phyloP scores from a whole-genome alignment of 331 rosid genomes.

The Malus hybrid region DNA sequence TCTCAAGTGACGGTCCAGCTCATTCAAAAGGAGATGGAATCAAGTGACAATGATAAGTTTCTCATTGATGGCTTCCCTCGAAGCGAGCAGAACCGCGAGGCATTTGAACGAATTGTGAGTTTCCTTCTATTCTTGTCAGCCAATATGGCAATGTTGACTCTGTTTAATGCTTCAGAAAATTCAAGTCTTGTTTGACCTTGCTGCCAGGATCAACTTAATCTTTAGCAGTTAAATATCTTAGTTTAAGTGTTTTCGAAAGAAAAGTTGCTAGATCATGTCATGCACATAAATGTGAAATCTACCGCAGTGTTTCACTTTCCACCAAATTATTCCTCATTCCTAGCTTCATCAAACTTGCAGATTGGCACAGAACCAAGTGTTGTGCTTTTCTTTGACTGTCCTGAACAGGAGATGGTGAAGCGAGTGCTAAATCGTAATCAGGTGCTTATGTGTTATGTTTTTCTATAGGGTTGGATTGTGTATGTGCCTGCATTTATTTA shows the following conservation, averaged over 20 bases:
- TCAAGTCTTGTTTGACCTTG: background rate
- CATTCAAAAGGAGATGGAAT: conserved; percentile 76
- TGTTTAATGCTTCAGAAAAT: background rate
- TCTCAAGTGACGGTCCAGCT: conserved; percentile 74
- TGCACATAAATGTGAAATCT: background rate
- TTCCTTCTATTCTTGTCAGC: conserved; percentile 14
- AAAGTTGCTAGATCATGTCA: background rate
- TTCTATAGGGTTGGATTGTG: background rate
- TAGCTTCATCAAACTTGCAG: conserved; percentile 29
- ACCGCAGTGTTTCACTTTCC: background rate
- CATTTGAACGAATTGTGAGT: conserved; percentile 80
- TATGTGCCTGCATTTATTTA: conserved; percentile 12
- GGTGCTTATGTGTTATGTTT: conserved; percentile 35
- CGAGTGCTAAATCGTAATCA: conserved; percentile 88
- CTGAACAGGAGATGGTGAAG: conserved; percentile 92
- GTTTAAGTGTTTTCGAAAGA: too few species aligned
- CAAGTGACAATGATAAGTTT: conserved; percentile 48
- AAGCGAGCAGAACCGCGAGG: conserved; percentile 76
- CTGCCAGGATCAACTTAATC: background rate
- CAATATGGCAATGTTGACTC: background rate
- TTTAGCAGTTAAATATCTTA: background rate
- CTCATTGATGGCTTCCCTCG: conserved; percentile 96
- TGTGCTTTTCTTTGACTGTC: conserved; percentile 93
- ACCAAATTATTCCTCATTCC: background rate
- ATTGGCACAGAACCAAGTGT: conserved; percentile 61